phyloP scores from a whole-genome alignment of 306 rosid genomes.

The Cucurbita argyrosperma region DNA sequence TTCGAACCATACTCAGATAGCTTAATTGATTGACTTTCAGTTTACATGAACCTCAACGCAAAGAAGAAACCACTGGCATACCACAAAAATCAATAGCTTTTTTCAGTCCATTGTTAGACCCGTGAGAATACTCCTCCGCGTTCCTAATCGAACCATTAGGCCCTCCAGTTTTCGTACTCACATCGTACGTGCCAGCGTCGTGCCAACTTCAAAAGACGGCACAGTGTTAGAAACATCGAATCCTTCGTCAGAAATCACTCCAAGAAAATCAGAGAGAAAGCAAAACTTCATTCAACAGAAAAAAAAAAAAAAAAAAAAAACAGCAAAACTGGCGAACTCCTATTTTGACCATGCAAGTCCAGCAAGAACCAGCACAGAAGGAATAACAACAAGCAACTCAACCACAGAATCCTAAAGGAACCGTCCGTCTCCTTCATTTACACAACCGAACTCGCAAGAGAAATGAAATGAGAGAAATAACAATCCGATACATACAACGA shows the following conservation, averaged over 20 bases:
- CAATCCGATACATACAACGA: neutral
- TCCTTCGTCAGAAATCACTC: neutral
- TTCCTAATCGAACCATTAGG: constrained; percentile 81
- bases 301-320: too few species aligned
- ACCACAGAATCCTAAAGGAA: neutral
- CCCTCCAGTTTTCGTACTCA: constrained; percentile 61
- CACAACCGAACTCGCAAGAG: neutral
- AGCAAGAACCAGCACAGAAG: neutral
- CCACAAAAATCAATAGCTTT: constrained; percentile 84
- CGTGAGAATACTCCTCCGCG: constrained; percentile 73
- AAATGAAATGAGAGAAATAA: neutral
- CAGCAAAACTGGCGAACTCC: neutral
- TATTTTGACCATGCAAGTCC: neutral
- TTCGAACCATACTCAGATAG: neutral
- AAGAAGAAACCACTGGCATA: constrained; percentile 6
- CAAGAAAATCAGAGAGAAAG: neutral
- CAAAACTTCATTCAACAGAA: neutral
- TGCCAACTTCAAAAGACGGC: constrained; percentile 52
- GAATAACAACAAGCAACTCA: neutral
- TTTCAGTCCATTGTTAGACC: constrained; percentile 70
- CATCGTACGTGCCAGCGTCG: constrained; percentile 92
- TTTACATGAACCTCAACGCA: neutral
- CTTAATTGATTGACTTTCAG: neutral
- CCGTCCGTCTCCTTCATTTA: neutral
- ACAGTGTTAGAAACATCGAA: neutral